phyloP scores from a whole-genome alignment of 306 rosid species.

The Vigna angularis region DNA sequence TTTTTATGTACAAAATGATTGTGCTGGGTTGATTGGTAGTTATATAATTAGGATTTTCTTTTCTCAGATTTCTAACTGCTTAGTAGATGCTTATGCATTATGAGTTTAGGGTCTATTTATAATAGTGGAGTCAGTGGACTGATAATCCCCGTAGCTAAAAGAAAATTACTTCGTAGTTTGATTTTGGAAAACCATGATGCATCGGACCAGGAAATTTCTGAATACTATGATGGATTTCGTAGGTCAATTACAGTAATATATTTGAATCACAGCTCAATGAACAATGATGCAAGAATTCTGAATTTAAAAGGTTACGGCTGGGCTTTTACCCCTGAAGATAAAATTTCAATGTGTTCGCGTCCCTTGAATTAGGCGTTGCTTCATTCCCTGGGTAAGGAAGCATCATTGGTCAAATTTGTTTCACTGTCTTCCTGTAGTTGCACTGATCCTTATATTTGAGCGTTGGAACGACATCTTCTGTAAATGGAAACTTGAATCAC shows the following conservation, averaged over 20 bases:
- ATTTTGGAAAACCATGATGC: constrained; percentile 33
- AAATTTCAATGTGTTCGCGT: neutral
- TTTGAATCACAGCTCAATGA: constrained; percentile 15
- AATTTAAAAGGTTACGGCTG: constrained; percentile 7
- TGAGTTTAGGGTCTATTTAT: neutral
- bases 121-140: too few relatives aligned
- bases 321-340: constrained; percentile 11
- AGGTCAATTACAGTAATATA: constrained; percentile 12
- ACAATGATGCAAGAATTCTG: constrained; percentile 26
- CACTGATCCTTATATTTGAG: constrained; percentile 34
- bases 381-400: constrained; percentile 3
- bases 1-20: constrained; percentile 1
- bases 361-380: constrained; percentile 21
- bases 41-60: constrained; percentile 1
- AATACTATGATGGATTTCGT: constrained; percentile 21
- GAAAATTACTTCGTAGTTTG: constrained; percentile 12
- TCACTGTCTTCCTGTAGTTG: neutral
- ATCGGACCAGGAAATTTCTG: constrained; percentile 4
- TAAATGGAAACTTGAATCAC: constrained; percentile 44
- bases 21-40: constrained; percentile 6
- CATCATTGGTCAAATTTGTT: constrained; percentile 17
- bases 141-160: neutral
- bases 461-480: constrained; percentile 34
- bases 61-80: constrained; percentile 18
- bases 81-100: constrained; percentile 10